Conservation (phyloP, 495 filamentous ascomycete genomes). For the Penicillium canariense region DNA sequence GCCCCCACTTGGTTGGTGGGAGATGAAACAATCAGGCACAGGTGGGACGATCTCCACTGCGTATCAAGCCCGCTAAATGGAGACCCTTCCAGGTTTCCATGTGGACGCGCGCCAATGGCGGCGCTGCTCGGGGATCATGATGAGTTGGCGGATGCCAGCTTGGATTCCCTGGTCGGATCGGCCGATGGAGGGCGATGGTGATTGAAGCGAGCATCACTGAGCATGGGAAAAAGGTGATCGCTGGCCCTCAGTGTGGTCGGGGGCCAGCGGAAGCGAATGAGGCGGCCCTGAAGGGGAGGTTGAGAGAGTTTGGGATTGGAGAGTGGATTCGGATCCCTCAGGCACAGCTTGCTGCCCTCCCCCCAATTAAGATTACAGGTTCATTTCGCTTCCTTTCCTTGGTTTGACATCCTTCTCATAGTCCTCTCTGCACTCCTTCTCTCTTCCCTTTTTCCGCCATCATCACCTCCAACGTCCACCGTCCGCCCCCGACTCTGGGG, state of each 20-base stretch:
- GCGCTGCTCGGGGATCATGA: not conserved
- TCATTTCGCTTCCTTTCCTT: too few relatives aligned
- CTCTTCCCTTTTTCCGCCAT: too few relatives aligned
- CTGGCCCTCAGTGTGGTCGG: not conserved
- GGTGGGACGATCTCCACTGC: not conserved
- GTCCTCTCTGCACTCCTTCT: too few relatives aligned
- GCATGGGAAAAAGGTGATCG: not conserved
- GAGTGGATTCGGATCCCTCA: too few relatives aligned
- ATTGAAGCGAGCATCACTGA: not conserved
- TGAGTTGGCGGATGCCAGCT: not conserved
- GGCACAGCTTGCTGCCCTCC: too few relatives aligned
- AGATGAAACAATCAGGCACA: constrained; percentile 16
- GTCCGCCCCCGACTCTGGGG: too few relatives aligned
- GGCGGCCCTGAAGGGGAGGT: too few relatives aligned
- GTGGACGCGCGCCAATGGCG: not conserved
- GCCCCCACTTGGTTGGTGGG: constrained; percentile 6
- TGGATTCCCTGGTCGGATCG: not conserved
- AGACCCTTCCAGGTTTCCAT: not conserved
- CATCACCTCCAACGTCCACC: not conserved
- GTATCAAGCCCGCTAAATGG: not conserved
- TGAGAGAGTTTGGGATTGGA: too few relatives aligned
- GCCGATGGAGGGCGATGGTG: not conserved
- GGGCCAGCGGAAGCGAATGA: too few relatives aligned
- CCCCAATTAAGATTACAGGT: too few relatives aligned
- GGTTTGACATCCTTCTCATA: too few relatives aligned